Conservation (phyloP, 2,329 filamentous ascomycete species). For the Fusarium compactum region DNA sequence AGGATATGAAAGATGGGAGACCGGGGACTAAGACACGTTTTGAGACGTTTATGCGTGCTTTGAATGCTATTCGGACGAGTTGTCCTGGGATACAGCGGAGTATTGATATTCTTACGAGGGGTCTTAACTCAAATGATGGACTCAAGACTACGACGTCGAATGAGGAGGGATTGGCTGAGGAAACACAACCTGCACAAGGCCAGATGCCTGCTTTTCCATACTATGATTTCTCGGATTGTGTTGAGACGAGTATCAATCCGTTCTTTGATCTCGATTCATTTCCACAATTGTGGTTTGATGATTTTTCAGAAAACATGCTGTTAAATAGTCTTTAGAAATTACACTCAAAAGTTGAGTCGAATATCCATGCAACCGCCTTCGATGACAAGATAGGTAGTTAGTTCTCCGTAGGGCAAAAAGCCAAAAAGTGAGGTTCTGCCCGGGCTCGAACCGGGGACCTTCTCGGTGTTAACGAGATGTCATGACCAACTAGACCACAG, state of each 20-base stretch:
- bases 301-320: background rate
- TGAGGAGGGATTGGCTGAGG: rapidly evolving
- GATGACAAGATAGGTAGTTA: background rate
- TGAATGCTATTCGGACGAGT: background rate
- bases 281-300: background rate
- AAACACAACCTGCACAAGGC: too few relatives aligned
- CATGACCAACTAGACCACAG: background rate
- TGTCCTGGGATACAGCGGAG: conserved; percentile 2
- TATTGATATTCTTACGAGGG: background rate
- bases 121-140: background rate
- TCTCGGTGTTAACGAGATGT: background rate
- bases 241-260: background rate
- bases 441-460: background rate
- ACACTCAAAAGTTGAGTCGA: rapidly evolving
- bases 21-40: background rate
- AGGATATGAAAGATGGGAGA: conserved; percentile 1
- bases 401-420: rapidly evolving
- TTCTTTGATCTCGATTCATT: conserved; percentile 4
- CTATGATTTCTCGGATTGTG: background rate
- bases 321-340: background rate
- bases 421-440: background rate
- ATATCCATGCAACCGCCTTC: background rate
- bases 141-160: rapidly evolving
- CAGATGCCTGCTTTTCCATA: conserved; percentile 7
- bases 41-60: background rate